Evolutionary conservation across 2,329 filamentous ascomycete species (phyloP).

Genomic region (Lasiodiplodia sp.): DNA sequence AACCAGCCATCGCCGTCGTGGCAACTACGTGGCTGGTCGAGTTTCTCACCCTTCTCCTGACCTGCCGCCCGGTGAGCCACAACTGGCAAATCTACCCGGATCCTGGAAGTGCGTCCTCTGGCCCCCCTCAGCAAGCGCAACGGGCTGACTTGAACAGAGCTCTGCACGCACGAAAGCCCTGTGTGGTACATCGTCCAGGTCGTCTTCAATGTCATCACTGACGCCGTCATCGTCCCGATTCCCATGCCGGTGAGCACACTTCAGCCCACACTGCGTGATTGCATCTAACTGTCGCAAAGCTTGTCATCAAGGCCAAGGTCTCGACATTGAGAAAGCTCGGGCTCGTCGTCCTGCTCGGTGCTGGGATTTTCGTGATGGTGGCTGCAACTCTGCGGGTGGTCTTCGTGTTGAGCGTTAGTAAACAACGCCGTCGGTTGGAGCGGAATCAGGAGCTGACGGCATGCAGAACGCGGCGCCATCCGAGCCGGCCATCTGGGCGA

Average conservation of each 20-base stretch:
- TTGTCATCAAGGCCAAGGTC: conserved; percentile 40
- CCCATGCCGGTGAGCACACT: conserved; percentile 40
- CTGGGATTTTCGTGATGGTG: conserved; percentile 46
- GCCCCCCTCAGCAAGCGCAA: not conserved
- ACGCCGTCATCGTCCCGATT: conserved; percentile 45
- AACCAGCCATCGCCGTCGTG: conserved; percentile 45
- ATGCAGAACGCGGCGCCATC: conserved; percentile 29
- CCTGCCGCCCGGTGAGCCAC: conserved; percentile 45
- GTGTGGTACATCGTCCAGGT: conserved; percentile 43
- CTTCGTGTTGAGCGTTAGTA: conserved; percentile 42
- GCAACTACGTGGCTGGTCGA: conserved; percentile 38
- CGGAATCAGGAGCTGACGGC: not conserved
- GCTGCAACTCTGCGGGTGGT: conserved; percentile 39
- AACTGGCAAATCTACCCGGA: conserved; percentile 49
- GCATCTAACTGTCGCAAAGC: conserved; percentile 13
- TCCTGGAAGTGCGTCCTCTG: conserved; percentile 43
- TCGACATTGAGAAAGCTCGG: conserved; percentile 41
- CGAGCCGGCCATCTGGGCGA: conserved; percentile 47
- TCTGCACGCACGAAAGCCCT: conserved; percentile 46
- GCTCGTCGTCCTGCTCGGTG: conserved; percentile 42
- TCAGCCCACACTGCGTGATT: not conserved
- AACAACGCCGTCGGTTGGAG: not conserved
- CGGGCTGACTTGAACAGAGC: conserved; percentile 22
- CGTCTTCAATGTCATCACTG: conserved; percentile 45
- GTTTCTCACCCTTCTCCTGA: conserved; percentile 33